Evolutionary conservation across 164 flowering plant species (phyloP).

Genomic region (Macadamia integrifolia): DNA sequence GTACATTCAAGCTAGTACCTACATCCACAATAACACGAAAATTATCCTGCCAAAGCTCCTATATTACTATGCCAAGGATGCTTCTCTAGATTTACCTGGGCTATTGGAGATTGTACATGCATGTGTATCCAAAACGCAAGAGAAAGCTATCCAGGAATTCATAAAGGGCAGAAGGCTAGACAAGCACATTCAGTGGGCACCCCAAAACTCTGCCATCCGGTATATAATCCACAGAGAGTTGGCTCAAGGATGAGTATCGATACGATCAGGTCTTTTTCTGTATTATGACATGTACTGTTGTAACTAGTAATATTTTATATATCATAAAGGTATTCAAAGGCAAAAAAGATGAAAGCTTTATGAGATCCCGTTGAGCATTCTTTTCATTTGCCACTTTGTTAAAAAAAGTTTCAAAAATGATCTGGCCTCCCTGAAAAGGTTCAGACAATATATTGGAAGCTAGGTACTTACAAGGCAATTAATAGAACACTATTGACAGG

Average conservation of each 20-base stretch:
- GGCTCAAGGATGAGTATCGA: slow-evolving; percentile 10
- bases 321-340: no score
- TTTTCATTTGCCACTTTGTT: no score
- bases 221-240: slow-evolving; percentile 44
- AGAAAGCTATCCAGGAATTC: slow-evolving; percentile 29
- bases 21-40: slow-evolving; percentile 38
- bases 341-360: no score
- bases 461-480: no score
- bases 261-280: slow-evolving; percentile 6
- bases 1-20: slow-evolving; percentile 35
- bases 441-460: no score
- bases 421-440: no score
- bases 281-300: background rate
- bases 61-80: slow-evolving; percentile 44
- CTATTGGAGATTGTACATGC: slow-evolving; percentile 34
- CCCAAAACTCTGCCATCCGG: slow-evolving; percentile 46
- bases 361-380: no score
- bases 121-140: slow-evolving; percentile 32
- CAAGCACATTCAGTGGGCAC: slow-evolving; percentile 41
- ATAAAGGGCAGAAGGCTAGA: slow-evolving; percentile 28
- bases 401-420: no score
- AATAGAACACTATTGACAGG: no score
- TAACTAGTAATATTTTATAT: no score
- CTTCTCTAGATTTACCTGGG: slow-evolving; percentile 31
- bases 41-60: slow-evolving; percentile 50